Percentiles rank a stretch among this genome's conserved stretches.
phyloP scores from a whole-genome alignment of 1,139 yeast species.

The Saccharomycopsis hybrid region DNA sequence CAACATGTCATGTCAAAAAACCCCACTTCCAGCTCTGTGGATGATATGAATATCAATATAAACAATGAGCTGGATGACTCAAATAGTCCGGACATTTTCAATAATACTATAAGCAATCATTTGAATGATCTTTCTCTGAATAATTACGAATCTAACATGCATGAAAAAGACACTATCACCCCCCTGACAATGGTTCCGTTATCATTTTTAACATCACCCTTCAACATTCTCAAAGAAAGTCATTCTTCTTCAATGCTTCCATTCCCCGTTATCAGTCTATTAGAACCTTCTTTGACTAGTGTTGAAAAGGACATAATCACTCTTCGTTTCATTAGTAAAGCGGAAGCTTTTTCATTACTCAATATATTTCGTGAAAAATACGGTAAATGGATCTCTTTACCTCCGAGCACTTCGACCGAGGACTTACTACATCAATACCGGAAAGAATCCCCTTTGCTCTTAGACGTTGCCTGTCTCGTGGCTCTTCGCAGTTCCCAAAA shows the following conservation, averaged over 20 bases:
- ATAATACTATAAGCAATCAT: no score
- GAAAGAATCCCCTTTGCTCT: conserved; percentile 46
- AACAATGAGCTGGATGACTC: no score
- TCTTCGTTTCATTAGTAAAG: conserved; percentile 38
- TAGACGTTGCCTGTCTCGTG: conserved; percentile 57
- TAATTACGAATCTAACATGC: neutral
- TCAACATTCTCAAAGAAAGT: conserved; percentile 38
- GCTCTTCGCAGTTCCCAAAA: conserved; percentile 44
- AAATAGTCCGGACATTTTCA: neutral
- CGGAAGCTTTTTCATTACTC: conserved; percentile 43
- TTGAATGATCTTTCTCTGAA: no score
- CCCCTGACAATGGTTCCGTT: conserved; percentile 20
- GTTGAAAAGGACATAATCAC: conserved; percentile 39
- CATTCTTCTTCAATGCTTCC: conserved; percentile 34
- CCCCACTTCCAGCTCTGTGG: neutral
- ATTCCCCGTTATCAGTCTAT: conserved; percentile 38
- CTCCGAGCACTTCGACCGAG: conserved; percentile 42
- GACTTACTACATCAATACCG: conserved; percentile 43
- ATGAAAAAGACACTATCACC: no score
- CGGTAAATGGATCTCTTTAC: conserved; percentile 70
- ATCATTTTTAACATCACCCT: conserved; percentile 45
- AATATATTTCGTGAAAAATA: conserved; percentile 54
- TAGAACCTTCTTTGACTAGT: conserved; percentile 30
- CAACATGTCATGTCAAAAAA: conserved; percentile 1
- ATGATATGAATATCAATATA: no score